Conservation (phyloP, 2,329 filamentous ascomycete genomes). For the Epichloe bromicola region DNA sequence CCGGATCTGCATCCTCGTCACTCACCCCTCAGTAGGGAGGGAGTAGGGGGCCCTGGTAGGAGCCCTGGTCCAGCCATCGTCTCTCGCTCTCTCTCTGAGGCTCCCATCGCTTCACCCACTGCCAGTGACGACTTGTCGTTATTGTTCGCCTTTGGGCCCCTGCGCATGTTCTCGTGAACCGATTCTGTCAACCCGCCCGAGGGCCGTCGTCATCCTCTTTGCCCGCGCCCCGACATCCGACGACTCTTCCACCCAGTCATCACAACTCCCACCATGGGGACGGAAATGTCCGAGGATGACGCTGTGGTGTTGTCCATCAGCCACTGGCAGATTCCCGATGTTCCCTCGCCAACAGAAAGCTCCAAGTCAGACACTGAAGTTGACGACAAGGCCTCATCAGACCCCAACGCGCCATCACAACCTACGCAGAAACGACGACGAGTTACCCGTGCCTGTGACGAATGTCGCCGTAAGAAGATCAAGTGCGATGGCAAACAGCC, state of each 20-base stretch:
- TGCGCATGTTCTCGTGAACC: slow-evolving; percentile 8
- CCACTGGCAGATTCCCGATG: slow-evolving; percentile 23
- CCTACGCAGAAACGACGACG: slow-evolving; percentile 65
- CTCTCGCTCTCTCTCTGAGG: neutral
- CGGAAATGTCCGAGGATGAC: slow-evolving; percentile 32
- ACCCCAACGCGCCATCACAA: slow-evolving; percentile 26
- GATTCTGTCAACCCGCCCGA: slow-evolving; percentile 2
- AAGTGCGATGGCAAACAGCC: slow-evolving; percentile 80
- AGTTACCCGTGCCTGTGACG: slow-evolving; percentile 70
- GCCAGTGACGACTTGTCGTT: neutral
- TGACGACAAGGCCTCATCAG: slow-evolving; percentile 21
- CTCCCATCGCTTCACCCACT: neutral
- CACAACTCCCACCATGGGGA: slow-evolving; percentile 16
- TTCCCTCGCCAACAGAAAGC: slow-evolving; percentile 29
- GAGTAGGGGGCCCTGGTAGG: no score
- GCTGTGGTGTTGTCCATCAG: slow-evolving; percentile 21
- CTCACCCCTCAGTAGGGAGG: slow-evolving; percentile 2
- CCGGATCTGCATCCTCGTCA: slow-evolving; percentile 12
- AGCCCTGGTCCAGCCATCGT: neutral
- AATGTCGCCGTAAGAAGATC: slow-evolving; percentile 76
- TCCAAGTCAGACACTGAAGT: slow-evolving; percentile 28
- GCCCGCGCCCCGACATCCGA: neutral
- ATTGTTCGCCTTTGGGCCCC: neutral
- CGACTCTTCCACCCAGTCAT: neutral
- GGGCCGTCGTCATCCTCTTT: slow-evolving; percentile 1